These are phyloP conservation scores for Talaromyces sp. DNA, from an alignment of 2,329 filamentous ascomycete genomes.

Conservation along the genomic window DNA sequence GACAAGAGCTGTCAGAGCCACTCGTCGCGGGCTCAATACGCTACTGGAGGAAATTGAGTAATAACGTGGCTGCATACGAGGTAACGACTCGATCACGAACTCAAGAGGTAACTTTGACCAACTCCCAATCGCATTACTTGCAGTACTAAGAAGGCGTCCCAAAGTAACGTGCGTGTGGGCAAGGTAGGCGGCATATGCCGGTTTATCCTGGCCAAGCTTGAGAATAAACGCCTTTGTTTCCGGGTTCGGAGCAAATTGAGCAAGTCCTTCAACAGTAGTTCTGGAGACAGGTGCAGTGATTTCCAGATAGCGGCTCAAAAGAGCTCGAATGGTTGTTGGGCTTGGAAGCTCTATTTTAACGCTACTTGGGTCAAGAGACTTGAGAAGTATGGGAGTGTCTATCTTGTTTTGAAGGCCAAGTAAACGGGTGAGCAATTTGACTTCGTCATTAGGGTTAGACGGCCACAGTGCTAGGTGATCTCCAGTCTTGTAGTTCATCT, in stretches of 20 bases:
- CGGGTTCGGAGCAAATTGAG: constrained; percentile 76
- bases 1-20: constrained; percentile 13
- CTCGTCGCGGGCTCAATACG: constrained; percentile 14
- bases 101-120: constrained; percentile 17
- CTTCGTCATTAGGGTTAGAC: background rate
- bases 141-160: constrained; percentile 1
- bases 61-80: constrained; percentile 16
- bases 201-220: constrained; percentile 75
- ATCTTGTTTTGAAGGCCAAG: background rate
- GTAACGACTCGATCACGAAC: constrained; percentile 16
- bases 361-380: background rate
- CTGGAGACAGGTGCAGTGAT: constrained; percentile 88
- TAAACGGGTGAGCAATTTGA: background rate
- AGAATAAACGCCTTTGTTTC: constrained; percentile 72
- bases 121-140: background rate
- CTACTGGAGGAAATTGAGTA: constrained; percentile 21
- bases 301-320: constrained; percentile 85
- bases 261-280: constrained; percentile 74
- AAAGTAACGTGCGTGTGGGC: constrained; percentile 54
- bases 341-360: constrained; percentile 54
- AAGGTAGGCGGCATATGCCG: constrained; percentile 75
- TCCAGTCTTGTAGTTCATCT: background rate
- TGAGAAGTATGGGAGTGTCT: background rate
- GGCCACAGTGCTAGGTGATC: background rate
- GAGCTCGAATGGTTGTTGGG: constrained; percentile 81